Base-by-base conservation (phyloP, 495 filamentous ascomycete species). In the Trichodelitschia bisporula region DNA sequence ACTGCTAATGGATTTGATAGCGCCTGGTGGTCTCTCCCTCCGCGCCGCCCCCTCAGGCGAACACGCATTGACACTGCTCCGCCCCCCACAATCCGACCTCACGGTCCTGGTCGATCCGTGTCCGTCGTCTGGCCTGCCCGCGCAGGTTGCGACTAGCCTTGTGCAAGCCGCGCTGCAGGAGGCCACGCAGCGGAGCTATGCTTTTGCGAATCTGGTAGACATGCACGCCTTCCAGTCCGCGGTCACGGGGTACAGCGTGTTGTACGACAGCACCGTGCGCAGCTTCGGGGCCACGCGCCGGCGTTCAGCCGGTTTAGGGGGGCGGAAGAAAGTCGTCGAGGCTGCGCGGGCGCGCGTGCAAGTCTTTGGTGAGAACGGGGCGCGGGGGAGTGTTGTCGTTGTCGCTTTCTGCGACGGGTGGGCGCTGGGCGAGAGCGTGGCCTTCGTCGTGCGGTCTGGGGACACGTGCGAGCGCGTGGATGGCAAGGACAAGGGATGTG, bases 311-410 rank as follows among this genome's bases (percentile, higher is more conserved):
- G n/a, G n/a, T n/a, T n/a, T n/a, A n/a, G n/a, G n/a, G n/a, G n/a
- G n/a, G n/a, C n/a, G n/a, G n/a, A n/a, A n/a, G n/a, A 78, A 74
- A 64, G 72, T 86, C 15, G 75, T 84, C n/a, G 77, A 84, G 41
- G 73, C 79, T 1, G 63, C 55, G 8, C 52, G 56, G 19, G 72
- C 75, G 9, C 66, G 82, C 11, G 53, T 92, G 15, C 82, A 90
- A 47, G 54, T 92, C 21, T 24, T 6, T 6, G 21, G 21, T n/a
- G 21, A n/a, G 6, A 10, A 11, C 9, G 13, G 18, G 16, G 29
- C 6, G 23, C 28, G 1, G 12, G 17, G 16, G 18, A 13, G 17
- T 23, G 48, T 68, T 2, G 77, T 89, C 41, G 49, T 92, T 12
- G 48, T 84, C 4, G 78, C 69, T 17, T 92, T 86, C 53, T 79